phyloP scores from a whole-genome alignment of 768 basidiomycete genomes.

The Fomitopsis serialis region DNA sequence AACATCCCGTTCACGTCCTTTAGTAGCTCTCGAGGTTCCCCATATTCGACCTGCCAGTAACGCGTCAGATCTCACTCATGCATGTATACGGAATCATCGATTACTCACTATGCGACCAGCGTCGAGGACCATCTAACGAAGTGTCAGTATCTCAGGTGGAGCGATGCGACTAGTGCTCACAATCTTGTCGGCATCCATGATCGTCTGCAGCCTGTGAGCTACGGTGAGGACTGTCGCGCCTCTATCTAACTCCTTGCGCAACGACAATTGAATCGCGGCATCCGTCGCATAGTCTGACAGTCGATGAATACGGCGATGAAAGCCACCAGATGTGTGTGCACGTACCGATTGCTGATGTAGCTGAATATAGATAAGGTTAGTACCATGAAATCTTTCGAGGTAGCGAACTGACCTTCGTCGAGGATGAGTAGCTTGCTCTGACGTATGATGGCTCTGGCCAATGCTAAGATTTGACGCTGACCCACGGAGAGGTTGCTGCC shows the following conservation, averaged over 20 bases:
- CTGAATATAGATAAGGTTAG: not conserved
- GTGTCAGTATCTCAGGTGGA: not conserved
- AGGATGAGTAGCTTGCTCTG: constrained; percentile 52
- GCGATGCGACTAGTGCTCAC: constrained; percentile 17
- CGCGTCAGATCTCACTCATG: not conserved
- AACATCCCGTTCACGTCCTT: constrained; percentile 42
- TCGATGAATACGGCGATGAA: not conserved
- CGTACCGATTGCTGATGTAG: constrained; percentile 6
- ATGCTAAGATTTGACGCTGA: constrained; percentile 53
- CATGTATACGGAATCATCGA: not conserved
- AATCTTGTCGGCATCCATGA: constrained; percentile 56
- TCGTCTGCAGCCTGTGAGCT: constrained; percentile 49
- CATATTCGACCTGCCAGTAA: constrained; percentile 38
- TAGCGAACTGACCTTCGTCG: constrained; percentile 38
- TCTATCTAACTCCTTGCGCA: constrained; percentile 38
- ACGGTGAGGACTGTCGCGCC: constrained; percentile 48
- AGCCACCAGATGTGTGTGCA: too few relatives aligned
- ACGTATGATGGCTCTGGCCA: constrained; percentile 54
- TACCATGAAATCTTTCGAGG: too few relatives aligned
- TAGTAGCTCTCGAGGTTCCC: constrained; percentile 43
- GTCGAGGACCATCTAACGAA: constrained; percentile 35
- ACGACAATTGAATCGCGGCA: constrained; percentile 45
- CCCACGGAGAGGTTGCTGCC: constrained; percentile 48
- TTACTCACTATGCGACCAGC: constrained; percentile 31
- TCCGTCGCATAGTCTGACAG: constrained; percentile 47